Percentiles rank a stretch among this genome's conserved stretches.
Evolutionary conservation across 805 yeast genomes (phyloP).

Genomic region (Candida maesae): DNA sequence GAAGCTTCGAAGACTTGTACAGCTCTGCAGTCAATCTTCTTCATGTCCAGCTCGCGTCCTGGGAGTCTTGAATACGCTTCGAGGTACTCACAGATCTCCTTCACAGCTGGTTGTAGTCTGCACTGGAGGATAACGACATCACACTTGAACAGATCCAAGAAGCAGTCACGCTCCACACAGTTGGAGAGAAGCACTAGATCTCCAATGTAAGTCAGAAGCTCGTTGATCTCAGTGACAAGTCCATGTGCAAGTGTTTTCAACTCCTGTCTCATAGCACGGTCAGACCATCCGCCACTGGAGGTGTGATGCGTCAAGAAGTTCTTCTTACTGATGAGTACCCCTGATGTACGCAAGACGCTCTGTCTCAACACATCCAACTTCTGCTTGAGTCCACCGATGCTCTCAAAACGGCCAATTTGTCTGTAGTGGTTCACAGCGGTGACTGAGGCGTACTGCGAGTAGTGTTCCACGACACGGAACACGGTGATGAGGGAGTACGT

Average conservation of each 20-base stretch:
- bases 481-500: slow-evolving; percentile 6
- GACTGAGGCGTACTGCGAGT: slow-evolving; percentile 1
- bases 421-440: background rate
- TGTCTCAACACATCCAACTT: slow-evolving; percentile 2
- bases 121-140: slow-evolving; percentile 7
- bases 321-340: slow-evolving; percentile 4
- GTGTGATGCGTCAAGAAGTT: slow-evolving; percentile 6
- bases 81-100: background rate
- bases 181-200: slow-evolving; percentile 5
- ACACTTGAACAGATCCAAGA: slow-evolving; percentile 9
- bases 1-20: background rate
- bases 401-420: background rate
- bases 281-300: background rate
- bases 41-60: background rate
- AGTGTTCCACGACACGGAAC: slow-evolving; percentile 8
- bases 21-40: background rate
- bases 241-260: slow-evolving; percentile 1
- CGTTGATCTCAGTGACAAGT: background rate
- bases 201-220: background rate
- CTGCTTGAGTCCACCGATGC: background rate
- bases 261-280: background rate
- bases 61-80: background rate
- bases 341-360: slow-evolving; percentile 3
- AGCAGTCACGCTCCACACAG: slow-evolving; percentile 7
- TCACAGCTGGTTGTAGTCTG: background rate